A percentile compares a stretch with the other conserved stretches of the same genome.
phyloP scores from a whole-genome alignment of 2,329 filamentous ascomycete species.

The Diaporthe longicolla region DNA sequence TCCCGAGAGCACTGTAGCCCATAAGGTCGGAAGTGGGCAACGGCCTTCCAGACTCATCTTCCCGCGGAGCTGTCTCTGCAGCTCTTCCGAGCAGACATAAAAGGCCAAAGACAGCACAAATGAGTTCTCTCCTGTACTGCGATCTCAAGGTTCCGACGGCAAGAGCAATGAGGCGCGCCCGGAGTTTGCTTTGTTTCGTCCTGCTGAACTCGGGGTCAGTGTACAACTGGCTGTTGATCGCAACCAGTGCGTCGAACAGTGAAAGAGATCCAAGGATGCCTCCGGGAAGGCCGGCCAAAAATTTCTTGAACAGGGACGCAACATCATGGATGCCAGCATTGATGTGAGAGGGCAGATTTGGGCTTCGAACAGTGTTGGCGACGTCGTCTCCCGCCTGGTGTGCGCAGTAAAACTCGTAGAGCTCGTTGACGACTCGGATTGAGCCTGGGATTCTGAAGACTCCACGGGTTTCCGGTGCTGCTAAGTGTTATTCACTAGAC shows the following conservation, averaged over 20 bases:
- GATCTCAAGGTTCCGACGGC: constrained; percentile 73
- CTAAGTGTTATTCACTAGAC: constrained; percentile 43
- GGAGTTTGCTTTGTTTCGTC: constrained; percentile 68
- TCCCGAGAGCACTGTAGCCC: constrained; percentile 74
- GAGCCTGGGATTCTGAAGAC: constrained; percentile 76
- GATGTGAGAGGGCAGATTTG: constrained; percentile 73
- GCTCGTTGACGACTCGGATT: constrained; percentile 64
- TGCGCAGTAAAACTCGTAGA: constrained; percentile 76
- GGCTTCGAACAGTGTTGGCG: constrained; percentile 69
- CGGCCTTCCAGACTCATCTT: constrained; percentile 66
- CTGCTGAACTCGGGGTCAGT: constrained; percentile 65
- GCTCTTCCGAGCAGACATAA: constrained; percentile 72
- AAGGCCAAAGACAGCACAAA: constrained; percentile 77
- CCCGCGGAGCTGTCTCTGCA: constrained; percentile 67
- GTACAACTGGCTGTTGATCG: constrained; percentile 70
- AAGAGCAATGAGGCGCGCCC: constrained; percentile 76
- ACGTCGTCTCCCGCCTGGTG: constrained; percentile 65
- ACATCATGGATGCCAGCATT: constrained; percentile 74
- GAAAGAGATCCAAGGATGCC: constrained; percentile 75
- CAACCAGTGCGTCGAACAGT: constrained; percentile 74
- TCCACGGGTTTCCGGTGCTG: constrained; percentile 64
- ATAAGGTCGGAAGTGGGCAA: constrained; percentile 72
- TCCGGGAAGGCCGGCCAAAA: constrained; percentile 74
- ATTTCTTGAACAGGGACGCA: constrained; percentile 75
- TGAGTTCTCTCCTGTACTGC: constrained; percentile 72